Conservation (phyloP, 768 basidiomycete species). For the Coprinopsis strossmayeri region DNA sequence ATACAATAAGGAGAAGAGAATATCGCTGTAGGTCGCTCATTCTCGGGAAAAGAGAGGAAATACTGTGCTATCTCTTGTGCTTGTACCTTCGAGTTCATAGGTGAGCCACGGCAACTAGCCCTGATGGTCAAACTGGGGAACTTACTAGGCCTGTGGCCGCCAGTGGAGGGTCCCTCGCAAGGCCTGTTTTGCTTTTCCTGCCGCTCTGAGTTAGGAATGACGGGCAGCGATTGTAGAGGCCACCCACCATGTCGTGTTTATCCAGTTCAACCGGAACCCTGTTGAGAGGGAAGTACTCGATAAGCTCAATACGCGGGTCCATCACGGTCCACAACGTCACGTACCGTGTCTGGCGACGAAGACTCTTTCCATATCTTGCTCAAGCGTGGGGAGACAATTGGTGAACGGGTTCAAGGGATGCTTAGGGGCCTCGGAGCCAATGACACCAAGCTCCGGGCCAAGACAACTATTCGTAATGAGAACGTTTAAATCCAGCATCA, state of each 20-base stretch:
- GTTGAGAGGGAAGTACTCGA: conserved; percentile 4
- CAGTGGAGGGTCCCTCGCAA: conserved; percentile 67
- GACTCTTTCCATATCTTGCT: conserved; percentile 52
- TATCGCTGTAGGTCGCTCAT: conserved; percentile 67
- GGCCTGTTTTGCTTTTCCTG: conserved; percentile 62
- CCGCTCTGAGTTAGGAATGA: too few species aligned
- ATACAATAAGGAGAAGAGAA: conserved; percentile 84
- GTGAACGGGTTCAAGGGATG: too few species aligned
- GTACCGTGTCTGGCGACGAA: conserved; percentile 66
- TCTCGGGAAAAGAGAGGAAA: conserved; percentile 56
- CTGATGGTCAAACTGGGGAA: conserved; percentile 1
- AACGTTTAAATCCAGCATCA: too few species aligned
- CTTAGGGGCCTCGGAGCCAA: too few species aligned
- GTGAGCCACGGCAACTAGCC: too few species aligned
- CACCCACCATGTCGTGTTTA: conserved; percentile 60
- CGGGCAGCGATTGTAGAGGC: too few species aligned
- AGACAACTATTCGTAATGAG: too few species aligned
- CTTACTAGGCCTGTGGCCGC: conserved; percentile 64
- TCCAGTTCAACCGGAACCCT: conserved; percentile 79
- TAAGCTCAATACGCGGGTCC: not conserved
- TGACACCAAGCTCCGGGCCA: too few species aligned
- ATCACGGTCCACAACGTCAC: not conserved
- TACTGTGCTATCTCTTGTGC: conserved; percentile 66
- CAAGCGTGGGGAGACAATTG: too few species aligned
- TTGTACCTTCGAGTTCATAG: too few species aligned